A percentile compares a stretch with the other conserved stretches of the same genome.
Conservation (phyloP, 371 early-diverging fungal genomes). For the Modicella reniformis region DNA sequence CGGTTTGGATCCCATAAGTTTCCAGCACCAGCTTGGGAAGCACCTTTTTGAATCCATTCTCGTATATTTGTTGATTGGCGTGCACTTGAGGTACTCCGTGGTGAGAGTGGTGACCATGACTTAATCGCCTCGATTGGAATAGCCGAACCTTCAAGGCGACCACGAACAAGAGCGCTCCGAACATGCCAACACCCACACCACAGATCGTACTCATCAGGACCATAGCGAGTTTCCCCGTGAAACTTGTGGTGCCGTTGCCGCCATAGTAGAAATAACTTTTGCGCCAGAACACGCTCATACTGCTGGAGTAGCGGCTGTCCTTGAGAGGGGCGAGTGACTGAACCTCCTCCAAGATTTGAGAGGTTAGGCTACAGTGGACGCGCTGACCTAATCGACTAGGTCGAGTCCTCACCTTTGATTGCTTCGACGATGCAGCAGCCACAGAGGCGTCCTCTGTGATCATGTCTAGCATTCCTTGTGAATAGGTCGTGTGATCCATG, state of each 20-base stretch:
- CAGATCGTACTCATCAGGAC: slow-evolving; percentile 47
- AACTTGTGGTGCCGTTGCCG: background rate
- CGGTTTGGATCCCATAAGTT: slow-evolving; percentile 33
- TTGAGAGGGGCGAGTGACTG: slow-evolving; percentile 10
- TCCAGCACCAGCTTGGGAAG: slow-evolving; percentile 32
- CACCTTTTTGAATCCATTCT: slow-evolving; percentile 20
- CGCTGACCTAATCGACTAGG: slow-evolving; percentile 14
- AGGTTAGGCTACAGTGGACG: background rate
- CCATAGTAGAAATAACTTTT: background rate
- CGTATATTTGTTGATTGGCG: slow-evolving; percentile 17
- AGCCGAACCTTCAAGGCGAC: slow-evolving; percentile 45
- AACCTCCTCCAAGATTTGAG: slow-evolving; percentile 11
- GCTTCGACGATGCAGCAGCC: background rate
- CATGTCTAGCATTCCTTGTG: background rate
- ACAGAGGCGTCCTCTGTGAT: background rate
- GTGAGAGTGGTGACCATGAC: slow-evolving; percentile 1
- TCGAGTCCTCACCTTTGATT: slow-evolving; percentile 16
- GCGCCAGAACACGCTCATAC: slow-evolving; percentile 10
- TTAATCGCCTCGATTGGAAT: slow-evolving; percentile 21
- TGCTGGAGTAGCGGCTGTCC: slow-evolving; percentile 4
- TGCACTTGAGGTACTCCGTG: slow-evolving; percentile 15
- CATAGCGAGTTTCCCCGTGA: slow-evolving; percentile 24
- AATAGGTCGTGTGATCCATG: background rate
- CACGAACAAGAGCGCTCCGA: slow-evolving; percentile 45
- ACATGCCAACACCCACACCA: slow-evolving; percentile 42